A percentile compares a stretch with the other conserved stretches of the same genome.
These are phyloP conservation scores for Euphorbia lathyris DNA, from an alignment of 345 rosid species.

Conservation along the genomic window DNA sequence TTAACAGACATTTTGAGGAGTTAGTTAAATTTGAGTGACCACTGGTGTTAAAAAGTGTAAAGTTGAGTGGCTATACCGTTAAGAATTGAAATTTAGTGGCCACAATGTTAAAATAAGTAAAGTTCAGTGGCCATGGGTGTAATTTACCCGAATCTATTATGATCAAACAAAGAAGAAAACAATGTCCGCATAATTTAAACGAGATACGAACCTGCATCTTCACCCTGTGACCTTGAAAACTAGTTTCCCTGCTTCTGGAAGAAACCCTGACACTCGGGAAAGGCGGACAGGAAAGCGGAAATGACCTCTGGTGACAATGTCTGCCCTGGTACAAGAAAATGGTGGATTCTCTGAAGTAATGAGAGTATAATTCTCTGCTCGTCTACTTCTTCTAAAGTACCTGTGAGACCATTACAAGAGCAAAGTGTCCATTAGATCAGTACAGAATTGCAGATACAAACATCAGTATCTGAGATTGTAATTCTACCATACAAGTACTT, in stretches of 20 bases:
- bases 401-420: conserved; percentile 28
- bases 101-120: no score
- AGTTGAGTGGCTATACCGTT: no score
- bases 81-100: no score
- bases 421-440: neutral
- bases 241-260: conserved; percentile 26
- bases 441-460: no score
- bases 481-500: neutral
- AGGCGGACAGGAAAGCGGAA: conserved; percentile 42
- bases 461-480: neutral
- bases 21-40: no score
- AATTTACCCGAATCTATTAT: no score
- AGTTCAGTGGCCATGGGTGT: no score
- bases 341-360: conserved; percentile 39
- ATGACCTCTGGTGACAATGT: conserved; percentile 38
- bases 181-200: no score
- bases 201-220: neutral
- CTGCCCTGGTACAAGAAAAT: conserved; percentile 36
- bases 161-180: no score
- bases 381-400: conserved; percentile 47
- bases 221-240: neutral
- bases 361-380: conserved; percentile 24
- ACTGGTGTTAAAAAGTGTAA: no score
- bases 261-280: conserved; percentile 37
- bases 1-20: no score